phyloP scores from a whole-genome alignment of 2,329 filamentous ascomycete species.

The Domatiomyces catenatus region DNA sequence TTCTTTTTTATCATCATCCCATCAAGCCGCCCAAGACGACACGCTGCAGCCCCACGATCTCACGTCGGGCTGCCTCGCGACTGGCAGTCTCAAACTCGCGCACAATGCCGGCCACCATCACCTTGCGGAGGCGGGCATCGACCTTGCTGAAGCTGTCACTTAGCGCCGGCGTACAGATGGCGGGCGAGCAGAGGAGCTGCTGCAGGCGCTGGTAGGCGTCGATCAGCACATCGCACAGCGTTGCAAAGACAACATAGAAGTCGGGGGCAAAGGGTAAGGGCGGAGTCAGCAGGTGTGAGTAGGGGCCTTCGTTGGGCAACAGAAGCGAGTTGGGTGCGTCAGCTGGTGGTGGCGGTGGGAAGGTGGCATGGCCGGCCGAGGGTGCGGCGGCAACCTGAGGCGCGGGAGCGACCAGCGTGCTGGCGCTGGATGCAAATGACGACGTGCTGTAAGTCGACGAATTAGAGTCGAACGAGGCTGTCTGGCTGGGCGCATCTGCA shows the following conservation, averaged over 20 bases:
- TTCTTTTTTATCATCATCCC: slow-evolving; percentile 21
- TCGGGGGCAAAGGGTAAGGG: slow-evolving; percentile 89
- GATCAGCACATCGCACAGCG: slow-evolving; percentile 85
- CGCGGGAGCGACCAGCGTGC: slow-evolving; percentile 14
- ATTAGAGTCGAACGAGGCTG: slow-evolving; percentile 7
- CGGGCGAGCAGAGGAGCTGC: slow-evolving; percentile 56
- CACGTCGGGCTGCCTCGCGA: slow-evolving; percentile 57
- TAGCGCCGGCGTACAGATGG: slow-evolving; percentile 53
- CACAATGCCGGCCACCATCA: slow-evolving; percentile 72
- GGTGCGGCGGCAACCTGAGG: slow-evolving; percentile 19
- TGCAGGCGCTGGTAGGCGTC: slow-evolving; percentile 76
- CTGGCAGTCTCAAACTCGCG: slow-evolving; percentile 88
- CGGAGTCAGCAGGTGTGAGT: slow-evolving; percentile 77
- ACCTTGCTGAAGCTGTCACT: slow-evolving; percentile 83
- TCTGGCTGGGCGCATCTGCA: slow-evolving; percentile 10
- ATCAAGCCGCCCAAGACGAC: slow-evolving; percentile 80
- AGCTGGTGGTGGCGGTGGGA: slow-evolving; percentile 41
- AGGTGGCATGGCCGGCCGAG: slow-evolving; percentile 25
- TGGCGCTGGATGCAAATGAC: slow-evolving; percentile 24
- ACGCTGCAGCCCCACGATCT: slow-evolving; percentile 73
- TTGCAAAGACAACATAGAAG: slow-evolving; percentile 92
- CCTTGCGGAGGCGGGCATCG: slow-evolving; percentile 70
- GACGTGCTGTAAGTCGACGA: slow-evolving; percentile 23
- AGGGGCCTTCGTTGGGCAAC: slow-evolving; percentile 27
- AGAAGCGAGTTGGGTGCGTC: slow-evolving; percentile 15